These are phyloP conservation scores for Gaertneriomyces sp. DNA, from an alignment of 192 early-diverging fungal species.

Conservation along the genomic window DNA sequence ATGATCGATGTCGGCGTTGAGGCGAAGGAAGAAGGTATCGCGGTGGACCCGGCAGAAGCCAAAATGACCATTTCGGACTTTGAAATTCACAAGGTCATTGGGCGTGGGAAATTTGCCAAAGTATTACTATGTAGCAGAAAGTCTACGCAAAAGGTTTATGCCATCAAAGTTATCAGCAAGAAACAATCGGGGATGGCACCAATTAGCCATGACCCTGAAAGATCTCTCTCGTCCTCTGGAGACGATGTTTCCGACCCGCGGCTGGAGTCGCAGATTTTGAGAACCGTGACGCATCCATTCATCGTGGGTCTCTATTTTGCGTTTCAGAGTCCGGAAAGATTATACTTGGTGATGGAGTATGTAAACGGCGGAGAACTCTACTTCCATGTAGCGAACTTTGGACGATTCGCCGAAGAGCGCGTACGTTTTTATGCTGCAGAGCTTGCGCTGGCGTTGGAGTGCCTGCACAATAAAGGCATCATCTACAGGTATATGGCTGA, in stretches of 20 bases:
- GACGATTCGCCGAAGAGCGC: slow-evolving; percentile 46
- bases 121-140: slow-evolving; percentile 45
- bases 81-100: slow-evolving; percentile 44
- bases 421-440: slow-evolving; percentile 51
- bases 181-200: neutral
- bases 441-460: slow-evolving; percentile 41
- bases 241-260: slow-evolving; percentile 13
- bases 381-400: slow-evolving; percentile 68
- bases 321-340: slow-evolving; percentile 41
- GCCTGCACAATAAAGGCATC: slow-evolving; percentile 49
- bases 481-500: slow-evolving; percentile 42
- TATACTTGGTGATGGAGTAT: slow-evolving; percentile 69
- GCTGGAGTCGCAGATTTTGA: slow-evolving; percentile 42
- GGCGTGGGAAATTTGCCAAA: slow-evolving; percentile 45
- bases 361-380: slow-evolving; percentile 91
- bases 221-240: neutral
- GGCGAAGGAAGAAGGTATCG: slow-evolving; percentile 3
- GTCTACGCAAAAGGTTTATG: slow-evolving; percentile 45
- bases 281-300: slow-evolving; percentile 46
- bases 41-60: neutral
- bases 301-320: slow-evolving; percentile 53
- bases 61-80: slow-evolving; percentile 39
- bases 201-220: neutral
- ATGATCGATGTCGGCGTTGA: neutral
- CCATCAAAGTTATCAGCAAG: slow-evolving; percentile 50